Percentiles rank a stretch among this genome's conserved stretches.
Conservation (phyloP, 805 yeast genomes). For the Dipodascus geniculatus region DNA sequence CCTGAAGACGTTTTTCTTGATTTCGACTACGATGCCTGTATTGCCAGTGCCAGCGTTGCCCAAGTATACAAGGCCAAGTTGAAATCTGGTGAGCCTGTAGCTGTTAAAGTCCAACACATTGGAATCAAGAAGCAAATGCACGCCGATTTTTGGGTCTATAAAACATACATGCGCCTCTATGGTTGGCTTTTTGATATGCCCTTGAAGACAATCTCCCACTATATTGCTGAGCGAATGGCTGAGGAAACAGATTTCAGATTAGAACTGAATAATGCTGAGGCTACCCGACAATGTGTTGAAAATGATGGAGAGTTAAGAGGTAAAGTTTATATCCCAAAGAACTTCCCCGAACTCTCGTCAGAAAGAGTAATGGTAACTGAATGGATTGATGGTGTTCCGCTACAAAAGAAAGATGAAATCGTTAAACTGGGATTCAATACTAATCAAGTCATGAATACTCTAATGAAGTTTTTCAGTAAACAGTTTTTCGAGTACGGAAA, state of each 20-base stretch:
- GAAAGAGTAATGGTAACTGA: slow-evolving; percentile 49
- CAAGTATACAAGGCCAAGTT: slow-evolving; percentile 80
- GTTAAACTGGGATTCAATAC: slow-evolving; percentile 28
- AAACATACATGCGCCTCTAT: slow-evolving; percentile 38
- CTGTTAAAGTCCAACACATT: slow-evolving; percentile 82
- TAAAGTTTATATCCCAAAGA: slow-evolving; percentile 44
- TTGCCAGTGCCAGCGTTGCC: slow-evolving; percentile 81
- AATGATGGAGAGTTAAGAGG: slow-evolving; percentile 31
- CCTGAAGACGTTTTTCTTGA: slow-evolving; percentile 32
- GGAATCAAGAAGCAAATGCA: slow-evolving; percentile 48
- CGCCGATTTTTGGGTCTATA: slow-evolving; percentile 51
- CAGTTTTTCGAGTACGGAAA: slow-evolving; percentile 58
- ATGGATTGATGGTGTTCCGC: slow-evolving; percentile 64
- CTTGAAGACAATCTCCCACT: slow-evolving; percentile 40
- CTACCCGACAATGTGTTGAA: slow-evolving; percentile 28
- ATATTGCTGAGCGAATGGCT: slow-evolving; percentile 43
- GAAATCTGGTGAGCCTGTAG: slow-evolving; percentile 60
- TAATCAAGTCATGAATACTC: slow-evolving; percentile 34
- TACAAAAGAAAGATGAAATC: slow-evolving; percentile 37
- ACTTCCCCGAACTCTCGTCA: slow-evolving; percentile 35
- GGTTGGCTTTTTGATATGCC: slow-evolving; percentile 54
- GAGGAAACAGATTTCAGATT: slow-evolving; percentile 51
- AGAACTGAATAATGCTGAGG: slow-evolving; percentile 43
- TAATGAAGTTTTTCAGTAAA: slow-evolving; percentile 39
- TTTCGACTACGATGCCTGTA: slow-evolving; percentile 42